Evolutionary conservation across 2,329 filamentous ascomycete genomes (phyloP).

Genomic region (Elsinoe australis): DNA sequence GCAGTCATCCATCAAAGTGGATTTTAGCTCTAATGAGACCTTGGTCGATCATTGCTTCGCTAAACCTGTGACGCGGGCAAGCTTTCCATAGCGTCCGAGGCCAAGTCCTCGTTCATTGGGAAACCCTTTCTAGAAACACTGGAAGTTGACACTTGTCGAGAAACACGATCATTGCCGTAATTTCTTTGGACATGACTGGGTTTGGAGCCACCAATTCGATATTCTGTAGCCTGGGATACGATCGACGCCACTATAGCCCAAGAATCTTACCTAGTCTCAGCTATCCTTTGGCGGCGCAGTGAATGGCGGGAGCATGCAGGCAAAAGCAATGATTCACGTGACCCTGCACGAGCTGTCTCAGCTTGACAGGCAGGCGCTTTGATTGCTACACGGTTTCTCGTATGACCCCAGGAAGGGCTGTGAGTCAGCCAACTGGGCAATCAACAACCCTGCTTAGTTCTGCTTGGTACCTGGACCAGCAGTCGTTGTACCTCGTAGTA

Average conservation of each 20-base stretch:
- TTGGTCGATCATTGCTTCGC: conserved; percentile 11
- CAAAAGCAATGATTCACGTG: neutral
- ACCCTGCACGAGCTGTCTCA: conserved; percentile 8
- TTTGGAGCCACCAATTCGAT: too few species aligned
- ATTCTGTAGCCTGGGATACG: conserved; percentile 10
- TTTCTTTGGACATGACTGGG: conserved; percentile 1
- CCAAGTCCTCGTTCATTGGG: conserved; percentile 8
- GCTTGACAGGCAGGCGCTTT: conserved; percentile 5
- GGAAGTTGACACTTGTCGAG: conserved; percentile 11
- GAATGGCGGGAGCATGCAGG: conserved; percentile 7
- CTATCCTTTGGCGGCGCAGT: conserved; percentile 1
- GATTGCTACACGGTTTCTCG: too few species aligned
- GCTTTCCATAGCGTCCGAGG: conserved; percentile 12
- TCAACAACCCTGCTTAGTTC: conserved; percentile 1
- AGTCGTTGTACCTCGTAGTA: neutral
- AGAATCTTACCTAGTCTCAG: neutral
- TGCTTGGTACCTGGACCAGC: neutral
- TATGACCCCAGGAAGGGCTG: too few species aligned
- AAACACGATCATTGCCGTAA: conserved; percentile 2
- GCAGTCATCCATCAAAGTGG: conserved; percentile 1
- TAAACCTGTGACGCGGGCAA: conserved; percentile 9
- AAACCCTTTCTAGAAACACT: conserved; percentile 3
- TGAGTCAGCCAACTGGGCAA: conserved; percentile 11
- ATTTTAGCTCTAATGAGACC: conserved; percentile 7
- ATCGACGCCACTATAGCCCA: neutral